A percentile compares a stretch with the other conserved stretches of the same genome.
These are phyloP conservation scores for Clavispora carvajalis DNA, from an alignment of 805 yeast genomes.

Conservation along the genomic window DNA sequence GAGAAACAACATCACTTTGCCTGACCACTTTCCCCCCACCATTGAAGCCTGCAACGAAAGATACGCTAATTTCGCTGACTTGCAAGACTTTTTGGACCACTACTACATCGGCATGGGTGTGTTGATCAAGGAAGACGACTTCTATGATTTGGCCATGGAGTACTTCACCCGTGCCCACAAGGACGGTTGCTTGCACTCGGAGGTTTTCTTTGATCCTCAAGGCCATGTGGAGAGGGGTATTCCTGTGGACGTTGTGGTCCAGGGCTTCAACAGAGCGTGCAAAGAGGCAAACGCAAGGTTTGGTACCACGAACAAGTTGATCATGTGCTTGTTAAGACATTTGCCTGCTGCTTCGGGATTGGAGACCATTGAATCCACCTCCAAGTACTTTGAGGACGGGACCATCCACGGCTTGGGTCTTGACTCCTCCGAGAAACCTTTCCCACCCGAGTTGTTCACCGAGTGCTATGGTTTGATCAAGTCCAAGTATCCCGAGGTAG, in stretches of 20 bases:
- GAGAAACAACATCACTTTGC: conserved; percentile 57
- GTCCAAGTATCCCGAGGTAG: conserved; percentile 45
- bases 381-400: conserved; percentile 49
- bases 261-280: conserved; percentile 66
- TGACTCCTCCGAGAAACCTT: conserved; percentile 73
- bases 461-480: conserved; percentile 55
- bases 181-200: conserved; percentile 66
- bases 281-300: conserved; percentile 52
- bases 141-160: conserved; percentile 71
- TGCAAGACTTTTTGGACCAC: conserved; percentile 74
- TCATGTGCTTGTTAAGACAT: conserved; percentile 81
- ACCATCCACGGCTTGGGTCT: conserved; percentile 73
- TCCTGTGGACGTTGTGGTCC: conserved; percentile 51
- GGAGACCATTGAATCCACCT: conserved; percentile 50
- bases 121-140: conserved; percentile 64
- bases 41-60: conserved; percentile 49
- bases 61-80: conserved; percentile 57
- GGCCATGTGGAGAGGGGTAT: conserved; percentile 71
- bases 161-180: conserved; percentile 55
- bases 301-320: conserved; percentile 64
- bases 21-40: conserved; percentile 56
- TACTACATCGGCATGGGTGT: conserved; percentile 81
- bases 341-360: conserved; percentile 57
- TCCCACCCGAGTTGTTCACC: conserved; percentile 65
- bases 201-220: conserved; percentile 81